Conservation (phyloP, 2,329 filamentous ascomycete species). For the Paecilomyces dactylethromorphus region DNA sequence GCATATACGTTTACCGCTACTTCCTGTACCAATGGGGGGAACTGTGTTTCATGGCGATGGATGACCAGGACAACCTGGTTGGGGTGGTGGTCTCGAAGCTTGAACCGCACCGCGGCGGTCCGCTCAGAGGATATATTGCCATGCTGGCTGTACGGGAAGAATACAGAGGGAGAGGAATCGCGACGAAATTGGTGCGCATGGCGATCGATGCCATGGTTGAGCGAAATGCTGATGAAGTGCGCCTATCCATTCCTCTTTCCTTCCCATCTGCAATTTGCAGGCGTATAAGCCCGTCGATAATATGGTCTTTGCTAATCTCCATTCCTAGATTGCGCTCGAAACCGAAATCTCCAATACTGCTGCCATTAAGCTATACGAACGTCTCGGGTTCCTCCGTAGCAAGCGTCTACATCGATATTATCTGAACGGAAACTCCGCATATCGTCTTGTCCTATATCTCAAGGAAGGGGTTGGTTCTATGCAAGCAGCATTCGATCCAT, state of each 20-base stretch:
- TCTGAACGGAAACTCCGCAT: slow-evolving; percentile 91
- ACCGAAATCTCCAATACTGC: slow-evolving; percentile 90
- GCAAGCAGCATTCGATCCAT: slow-evolving; percentile 29
- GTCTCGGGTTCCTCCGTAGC: slow-evolving; percentile 82
- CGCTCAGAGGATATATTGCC: slow-evolving; percentile 88
- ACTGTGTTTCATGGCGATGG: slow-evolving; percentile 77
- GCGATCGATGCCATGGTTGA: slow-evolving; percentile 87
- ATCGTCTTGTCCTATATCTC: slow-evolving; percentile 75
- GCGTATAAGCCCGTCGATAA: background rate
- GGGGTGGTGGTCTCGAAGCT: slow-evolving; percentile 94
- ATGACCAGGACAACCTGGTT: slow-evolving; percentile 54
- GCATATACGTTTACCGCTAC: slow-evolving; percentile 98
- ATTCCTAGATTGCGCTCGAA: slow-evolving; percentile 69
- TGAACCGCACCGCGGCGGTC: slow-evolving; percentile 80
- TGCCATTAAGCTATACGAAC: slow-evolving; percentile 87
- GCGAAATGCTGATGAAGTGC: slow-evolving; percentile 73
- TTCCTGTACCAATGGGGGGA: slow-evolving; percentile 97
- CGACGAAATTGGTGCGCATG: slow-evolving; percentile 77
- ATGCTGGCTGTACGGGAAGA: slow-evolving; percentile 89
- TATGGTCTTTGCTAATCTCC: background rate
- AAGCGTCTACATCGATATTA: slow-evolving; percentile 95
- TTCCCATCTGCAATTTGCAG: slow-evolving; percentile 2
- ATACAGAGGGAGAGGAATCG: slow-evolving; percentile 79
- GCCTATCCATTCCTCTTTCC: background rate
- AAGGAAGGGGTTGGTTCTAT: slow-evolving; percentile 52